Base-by-base conservation (phyloP, 768 basidiomycete species). In the Russula lepida region DNA sequence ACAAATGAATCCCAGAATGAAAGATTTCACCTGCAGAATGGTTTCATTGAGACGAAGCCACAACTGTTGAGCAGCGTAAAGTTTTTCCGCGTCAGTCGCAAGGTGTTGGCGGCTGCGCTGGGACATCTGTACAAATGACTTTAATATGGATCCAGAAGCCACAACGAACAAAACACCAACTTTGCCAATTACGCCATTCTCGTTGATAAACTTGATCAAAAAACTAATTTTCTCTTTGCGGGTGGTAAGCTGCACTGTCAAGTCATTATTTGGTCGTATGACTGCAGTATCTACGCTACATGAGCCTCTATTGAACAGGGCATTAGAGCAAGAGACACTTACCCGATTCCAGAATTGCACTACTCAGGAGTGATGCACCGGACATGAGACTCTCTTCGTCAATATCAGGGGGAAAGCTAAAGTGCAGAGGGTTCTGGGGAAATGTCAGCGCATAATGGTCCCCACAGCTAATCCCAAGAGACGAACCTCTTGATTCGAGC, bases 141-240 rank as follows among this genome's bases (percentile, higher is more conserved):
- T 52, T 23, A n/a, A 52, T 27, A 46, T 25, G 21, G 19, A 27
- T 37, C 33, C n/a, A n/a, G 3, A 23, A 15, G 49, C 17, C 6
- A 23, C 25, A 43, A 58, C 11, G 25, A 39, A 54, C 32, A 15
- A 8, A 21, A n/a, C 30, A 63, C 74, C 65, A 33, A 89, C 92
- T 79, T 89, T 92, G 41, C 75, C 76, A 37, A 95, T 75, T 6
- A 86, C 86, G 0, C 81, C 85, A 71, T 95, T 95, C 55, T 90
- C 86, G 48, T 92, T 89, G 68, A 97, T 89, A 70, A 93, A 95
- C 27, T 79, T 80, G 66, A 95, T 89, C n/a, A 98, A 77, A 79
- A 89, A 92, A 56, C 83, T 84, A 30, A 95, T 74, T 39, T 90
- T 77, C 57, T 87, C 84, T 68, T 86, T 86, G 30, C 91, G 81